Evolutionary conservation across 1,284 basidiomycete genomes (phyloP).

Genomic region (Meira nashicola): DNA sequence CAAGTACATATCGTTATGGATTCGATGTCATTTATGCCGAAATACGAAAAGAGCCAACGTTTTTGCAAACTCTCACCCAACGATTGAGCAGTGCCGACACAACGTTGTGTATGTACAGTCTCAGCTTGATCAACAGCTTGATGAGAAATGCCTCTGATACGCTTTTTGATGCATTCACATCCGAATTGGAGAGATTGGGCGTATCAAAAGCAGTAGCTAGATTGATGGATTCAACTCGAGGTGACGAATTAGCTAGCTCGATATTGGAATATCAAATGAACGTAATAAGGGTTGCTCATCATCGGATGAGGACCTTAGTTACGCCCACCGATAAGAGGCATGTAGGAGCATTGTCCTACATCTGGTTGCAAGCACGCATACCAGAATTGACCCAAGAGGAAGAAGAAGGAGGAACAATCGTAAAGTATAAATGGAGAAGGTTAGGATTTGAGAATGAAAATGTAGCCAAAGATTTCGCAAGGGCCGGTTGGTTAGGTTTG

Average conservation of each 20-base stretch:
- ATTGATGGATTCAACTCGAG: slow-evolving; percentile 72
- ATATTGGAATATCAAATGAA: slow-evolving; percentile 89
- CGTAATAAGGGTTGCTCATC: slow-evolving; percentile 72
- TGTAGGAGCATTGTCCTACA: slow-evolving; percentile 38
- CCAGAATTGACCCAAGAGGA: slow-evolving; percentile 51
- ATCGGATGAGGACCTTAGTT: slow-evolving; percentile 72
- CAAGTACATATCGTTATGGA: slow-evolving; percentile 32
- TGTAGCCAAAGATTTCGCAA: slow-evolving; percentile 72
- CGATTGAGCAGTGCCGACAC: slow-evolving; percentile 49
- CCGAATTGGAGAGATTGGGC: slow-evolving; percentile 71
- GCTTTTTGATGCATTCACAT: slow-evolving; percentile 72
- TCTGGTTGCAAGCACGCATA: slow-evolving; percentile 44
- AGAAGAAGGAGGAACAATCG: slow-evolving; percentile 56
- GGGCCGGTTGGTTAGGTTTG: slow-evolving; percentile 64
- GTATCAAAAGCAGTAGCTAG: slow-evolving; percentile 64
- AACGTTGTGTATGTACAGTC: slow-evolving; percentile 44
- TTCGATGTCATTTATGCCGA: slow-evolving; percentile 45
- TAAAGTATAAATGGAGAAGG: slow-evolving; percentile 67
- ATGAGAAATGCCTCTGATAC: slow-evolving; percentile 70
- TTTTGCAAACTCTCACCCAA: slow-evolving; percentile 43
- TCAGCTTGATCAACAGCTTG: slow-evolving; percentile 71
- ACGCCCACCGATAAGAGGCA: slow-evolving; percentile 44
- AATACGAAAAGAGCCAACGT: slow-evolving; percentile 36
- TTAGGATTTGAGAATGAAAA: slow-evolving; percentile 76
- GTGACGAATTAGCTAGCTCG: slow-evolving; percentile 76